Evolutionary conservation across 2,329 filamentous ascomycete species (phyloP).

Genomic region (Penicillium sclerotigenum): DNA sequence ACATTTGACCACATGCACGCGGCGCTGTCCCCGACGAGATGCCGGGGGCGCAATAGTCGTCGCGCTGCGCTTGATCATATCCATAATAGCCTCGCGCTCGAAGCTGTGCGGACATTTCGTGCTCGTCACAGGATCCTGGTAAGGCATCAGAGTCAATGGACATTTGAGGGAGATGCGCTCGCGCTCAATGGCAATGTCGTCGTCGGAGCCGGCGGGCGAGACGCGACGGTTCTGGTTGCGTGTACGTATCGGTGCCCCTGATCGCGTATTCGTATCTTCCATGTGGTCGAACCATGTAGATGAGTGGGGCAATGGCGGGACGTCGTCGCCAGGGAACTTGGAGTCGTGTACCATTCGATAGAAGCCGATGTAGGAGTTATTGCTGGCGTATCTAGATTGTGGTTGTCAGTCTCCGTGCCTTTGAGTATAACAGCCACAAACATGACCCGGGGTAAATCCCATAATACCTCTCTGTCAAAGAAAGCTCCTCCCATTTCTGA

Average conservation of each 20-base stretch:
- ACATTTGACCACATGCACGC: slow-evolving; percentile 36
- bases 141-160: slow-evolving; percentile 47
- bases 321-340: slow-evolving; percentile 52
- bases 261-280: slow-evolving; percentile 31
- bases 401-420: slow-evolving; percentile 19
- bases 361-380: slow-evolving; percentile 62
- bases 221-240: slow-evolving; percentile 23
- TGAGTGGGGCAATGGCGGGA: slow-evolving; percentile 53
- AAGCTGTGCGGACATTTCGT: slow-evolving; percentile 51
- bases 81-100: slow-evolving; percentile 46
- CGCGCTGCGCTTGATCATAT: slow-evolving; percentile 41
- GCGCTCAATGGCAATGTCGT: slow-evolving; percentile 47
- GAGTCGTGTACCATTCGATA: slow-evolving; percentile 61
- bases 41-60: slow-evolving; percentile 26
- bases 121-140: slow-evolving; percentile 47
- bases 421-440: background rate
- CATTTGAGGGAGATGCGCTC: slow-evolving; percentile 48
- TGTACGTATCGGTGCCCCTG: slow-evolving; percentile 13
- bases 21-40: slow-evolving; percentile 13
- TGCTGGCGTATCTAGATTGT: slow-evolving; percentile 50
- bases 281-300: slow-evolving; percentile 61
- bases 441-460: slow-evolving; percentile 23
- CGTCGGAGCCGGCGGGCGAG: slow-evolving; percentile 37
- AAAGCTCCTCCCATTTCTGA: slow-evolving; percentile 37
- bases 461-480: slow-evolving; percentile 46